These are phyloP conservation scores for Backusella mclennaniae DNA, from an alignment of 192 early-diverging fungal species.

Conservation along the genomic window DNA sequence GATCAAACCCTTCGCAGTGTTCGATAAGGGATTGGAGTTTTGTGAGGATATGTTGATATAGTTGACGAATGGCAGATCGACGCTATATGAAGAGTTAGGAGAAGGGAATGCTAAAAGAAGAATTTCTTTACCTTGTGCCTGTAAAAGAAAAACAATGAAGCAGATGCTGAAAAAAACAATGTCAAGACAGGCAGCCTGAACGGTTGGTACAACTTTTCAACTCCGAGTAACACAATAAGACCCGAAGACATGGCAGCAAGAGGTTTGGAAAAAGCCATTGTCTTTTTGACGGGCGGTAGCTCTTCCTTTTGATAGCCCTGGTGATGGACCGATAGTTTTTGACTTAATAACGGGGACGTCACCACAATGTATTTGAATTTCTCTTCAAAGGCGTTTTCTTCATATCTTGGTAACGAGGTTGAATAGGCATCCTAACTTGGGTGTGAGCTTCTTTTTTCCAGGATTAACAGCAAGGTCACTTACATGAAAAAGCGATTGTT, in stretches of 20 bases:
- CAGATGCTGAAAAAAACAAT: slow-evolving; percentile 14
- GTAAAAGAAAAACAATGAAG: slow-evolving; percentile 39
- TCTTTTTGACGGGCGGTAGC: not conserved
- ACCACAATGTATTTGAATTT: slow-evolving; percentile 59
- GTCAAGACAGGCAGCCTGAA: slow-evolving; percentile 12
- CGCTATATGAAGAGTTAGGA: slow-evolving; percentile 8
- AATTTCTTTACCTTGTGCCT: slow-evolving; percentile 26
- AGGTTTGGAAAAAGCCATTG: not conserved
- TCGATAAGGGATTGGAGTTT: slow-evolving; percentile 42
- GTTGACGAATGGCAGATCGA: slow-evolving; percentile 42
- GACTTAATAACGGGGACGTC: slow-evolving; percentile 55
- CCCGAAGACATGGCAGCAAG: slow-evolving; percentile 1
- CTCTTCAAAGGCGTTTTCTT: slow-evolving; percentile 57
- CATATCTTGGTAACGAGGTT: slow-evolving; percentile 41
- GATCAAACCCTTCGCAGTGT: slow-evolving; percentile 48
- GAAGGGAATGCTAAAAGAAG: no score
- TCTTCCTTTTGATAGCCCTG: slow-evolving; percentile 2
- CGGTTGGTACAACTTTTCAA: slow-evolving; percentile 9
- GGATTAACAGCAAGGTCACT: not conserved
- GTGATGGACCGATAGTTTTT: slow-evolving; percentile 36
- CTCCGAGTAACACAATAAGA: slow-evolving; percentile 20
- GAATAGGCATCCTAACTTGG: slow-evolving; percentile 44
- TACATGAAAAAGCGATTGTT: slow-evolving; percentile 19
- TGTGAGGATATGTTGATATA: slow-evolving; percentile 43
- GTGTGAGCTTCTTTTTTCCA: no score